Evolutionary conservation across 2,329 filamentous ascomycete species (phyloP).

Genomic region (Cercospora janseana): DNA sequence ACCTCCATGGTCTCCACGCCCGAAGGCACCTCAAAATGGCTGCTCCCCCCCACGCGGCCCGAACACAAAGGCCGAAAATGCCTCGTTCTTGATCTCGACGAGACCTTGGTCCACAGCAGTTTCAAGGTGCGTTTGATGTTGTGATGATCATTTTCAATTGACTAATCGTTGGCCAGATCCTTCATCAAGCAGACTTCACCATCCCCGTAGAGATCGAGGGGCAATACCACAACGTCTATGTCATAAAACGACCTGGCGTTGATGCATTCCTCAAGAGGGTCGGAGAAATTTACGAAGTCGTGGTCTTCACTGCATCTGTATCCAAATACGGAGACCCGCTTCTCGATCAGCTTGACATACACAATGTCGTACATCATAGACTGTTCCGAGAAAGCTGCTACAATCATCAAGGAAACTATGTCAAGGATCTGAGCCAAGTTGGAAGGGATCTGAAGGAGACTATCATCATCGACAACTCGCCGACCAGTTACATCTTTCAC

Average conservation of each 20-base stretch:
- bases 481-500: conserved; percentile 99
- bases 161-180: conserved; percentile 60
- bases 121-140: conserved; percentile 79
- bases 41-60: conserved; percentile 78
- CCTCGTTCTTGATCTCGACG: conserved; percentile 89
- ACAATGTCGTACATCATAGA: conserved; percentile 92
- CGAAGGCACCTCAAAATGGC: conserved; percentile 60
- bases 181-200: conserved; percentile 97
- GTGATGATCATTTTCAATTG: neutral
- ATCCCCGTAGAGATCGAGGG: conserved; percentile 99
- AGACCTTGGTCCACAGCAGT: conserved; percentile 96
- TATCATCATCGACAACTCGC: conserved; percentile 99
- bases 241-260: conserved; percentile 97
- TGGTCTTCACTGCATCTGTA: conserved; percentile 97
- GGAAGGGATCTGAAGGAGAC: conserved; percentile 94
- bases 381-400: conserved; percentile 98
- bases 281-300: conserved; percentile 95
- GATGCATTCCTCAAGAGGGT: conserved; percentile 99
- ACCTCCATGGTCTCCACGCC: conserved; percentile 40
- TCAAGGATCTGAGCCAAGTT: conserved; percentile 97
- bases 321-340: conserved; percentile 99
- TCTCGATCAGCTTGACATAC: conserved; percentile 93
- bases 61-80: conserved; percentile 88
- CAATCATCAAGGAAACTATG: conserved; percentile 98
- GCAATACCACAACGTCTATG: conserved; percentile 98